Evolutionary conservation across 2,329 filamentous ascomycete genomes (phyloP), one percentile per base, ranked within the genome.

Genomic region (Cladophialophora bantiana): DNA sequence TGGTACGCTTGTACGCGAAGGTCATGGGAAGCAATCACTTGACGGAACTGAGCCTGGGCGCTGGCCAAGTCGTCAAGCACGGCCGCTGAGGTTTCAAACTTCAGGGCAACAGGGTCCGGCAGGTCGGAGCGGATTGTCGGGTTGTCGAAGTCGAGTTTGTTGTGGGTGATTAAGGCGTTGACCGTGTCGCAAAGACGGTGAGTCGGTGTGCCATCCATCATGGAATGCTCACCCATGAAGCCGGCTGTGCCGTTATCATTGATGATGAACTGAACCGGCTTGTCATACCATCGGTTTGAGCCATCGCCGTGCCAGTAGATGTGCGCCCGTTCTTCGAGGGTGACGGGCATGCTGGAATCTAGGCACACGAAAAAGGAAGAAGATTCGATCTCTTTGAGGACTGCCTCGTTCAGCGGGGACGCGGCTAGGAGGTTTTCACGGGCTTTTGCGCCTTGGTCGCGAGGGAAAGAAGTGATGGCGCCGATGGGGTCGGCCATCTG

Each of bases 121-220:
- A 99, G 86, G 79, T 90, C 88, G 54, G 93, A 93, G 74, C 95
- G 93, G 68, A 96, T 81, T 42, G 83, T 82, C 7, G 92, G 86
- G 77, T 93, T 87, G 67, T 90, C 90, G 77, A 97, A 92, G 80
- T 97, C 93, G 66, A 99, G 88, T 78, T 95, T 96, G 83, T 97
- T 94, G 82, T 90, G 90, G 82, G 97, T 94, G 79, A 98, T 97
- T 75, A 92, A 86, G 77, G 91, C 89, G 83, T 94, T 96, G 77
- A 96, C 86, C 76, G 93, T 95, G 85, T 99, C 95, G 79, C 97
- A 99, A 15, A 99, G 71, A 48, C 96, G 90, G 81, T 98, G 95
- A 2, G 96, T 99, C 0, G 96, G 94, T 6, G 95, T 99, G 71
- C 96, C 95, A 78, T 99, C 95, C 96, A 99, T 99, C 95, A 99